These are phyloP conservation scores for Senecio squalidus DNA, from an alignment of 140 eudicot genomes.

Conservation along the genomic window DNA sequence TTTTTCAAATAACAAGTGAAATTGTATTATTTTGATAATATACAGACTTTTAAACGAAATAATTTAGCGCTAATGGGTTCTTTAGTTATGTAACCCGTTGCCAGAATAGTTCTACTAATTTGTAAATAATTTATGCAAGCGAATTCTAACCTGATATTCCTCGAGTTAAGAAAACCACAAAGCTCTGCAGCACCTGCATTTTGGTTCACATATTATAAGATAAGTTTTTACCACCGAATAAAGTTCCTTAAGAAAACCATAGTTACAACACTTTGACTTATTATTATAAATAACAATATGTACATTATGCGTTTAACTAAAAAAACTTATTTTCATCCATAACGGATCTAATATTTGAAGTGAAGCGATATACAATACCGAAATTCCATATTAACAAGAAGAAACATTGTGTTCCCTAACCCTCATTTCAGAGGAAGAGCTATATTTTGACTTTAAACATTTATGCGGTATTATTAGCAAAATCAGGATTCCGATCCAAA, in stretches of 20 bases:
- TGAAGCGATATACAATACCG: not conserved
- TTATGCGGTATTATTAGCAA: not conserved
- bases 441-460: not conserved
- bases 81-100: too few relatives aligned
- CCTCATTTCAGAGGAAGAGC: not conserved
- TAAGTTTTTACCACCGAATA: not conserved
- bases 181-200: slow-evolving; percentile 85
- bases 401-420: not conserved
- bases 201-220: slow-evolving; percentile 24
- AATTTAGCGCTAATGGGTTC: too few relatives aligned
- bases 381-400: not conserved
- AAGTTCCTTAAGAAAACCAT: slow-evolving; percentile 1
- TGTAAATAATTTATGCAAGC: not conserved
- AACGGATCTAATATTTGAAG: not conserved
- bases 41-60: too few relatives aligned
- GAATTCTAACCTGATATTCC: slow-evolving; percentile 55
- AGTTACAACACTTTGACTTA: slow-evolving; percentile 1
- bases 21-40: too few relatives aligned
- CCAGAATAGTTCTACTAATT: too few relatives aligned
- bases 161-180: slow-evolving; percentile 64
- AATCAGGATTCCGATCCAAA: not conserved
- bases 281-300: not conserved
- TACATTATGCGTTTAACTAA: not conserved
- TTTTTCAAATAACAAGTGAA: too few relatives aligned
- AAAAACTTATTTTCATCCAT: not conserved